These are phyloP conservation scores for Podosphaera fusca DNA, from an alignment of 2,329 filamentous ascomycete species.

Conservation along the genomic window DNA sequence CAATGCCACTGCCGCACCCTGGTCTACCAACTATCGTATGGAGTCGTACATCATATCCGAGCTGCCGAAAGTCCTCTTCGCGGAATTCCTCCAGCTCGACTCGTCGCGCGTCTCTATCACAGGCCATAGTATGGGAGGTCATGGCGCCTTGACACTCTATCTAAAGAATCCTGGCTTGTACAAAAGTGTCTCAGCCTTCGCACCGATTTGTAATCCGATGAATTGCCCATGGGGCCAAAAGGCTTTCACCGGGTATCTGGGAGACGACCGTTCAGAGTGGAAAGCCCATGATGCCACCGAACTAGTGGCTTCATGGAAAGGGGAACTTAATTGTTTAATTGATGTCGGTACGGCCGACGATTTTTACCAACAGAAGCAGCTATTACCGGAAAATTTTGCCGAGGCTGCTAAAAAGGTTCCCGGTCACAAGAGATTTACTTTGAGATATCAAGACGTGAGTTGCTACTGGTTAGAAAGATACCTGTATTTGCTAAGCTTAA, in stretches of 20 bases:
- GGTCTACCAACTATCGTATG: slow-evolving; percentile 68
- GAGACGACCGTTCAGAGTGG: slow-evolving; percentile 55
- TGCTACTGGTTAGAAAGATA: not conserved
- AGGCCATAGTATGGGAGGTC: slow-evolving; percentile 92
- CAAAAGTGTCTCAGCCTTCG: slow-evolving; percentile 71
- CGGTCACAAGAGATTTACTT: slow-evolving; percentile 41
- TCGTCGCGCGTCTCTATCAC: slow-evolving; percentile 51
- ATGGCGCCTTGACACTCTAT: slow-evolving; percentile 81
- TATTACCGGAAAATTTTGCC: slow-evolving; percentile 82
- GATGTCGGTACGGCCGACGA: slow-evolving; percentile 89
- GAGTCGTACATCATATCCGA: slow-evolving; percentile 79
- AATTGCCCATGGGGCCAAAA: slow-evolving; percentile 88
- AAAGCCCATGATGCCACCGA: slow-evolving; percentile 81
- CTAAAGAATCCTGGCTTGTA: slow-evolving; percentile 80
- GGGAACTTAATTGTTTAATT: slow-evolving; percentile 52
- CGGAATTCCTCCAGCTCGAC: slow-evolving; percentile 51
- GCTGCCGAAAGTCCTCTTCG: slow-evolving; percentile 57
- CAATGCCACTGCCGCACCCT: slow-evolving; percentile 58
- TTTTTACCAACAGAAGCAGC: slow-evolving; percentile 85
- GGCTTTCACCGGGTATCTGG: slow-evolving; percentile 80
- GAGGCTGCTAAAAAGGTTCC: slow-evolving; percentile 56
- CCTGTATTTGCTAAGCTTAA: slow-evolving; percentile 3
- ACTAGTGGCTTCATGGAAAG: slow-evolving; percentile 53
- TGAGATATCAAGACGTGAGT: slow-evolving; percentile 59
- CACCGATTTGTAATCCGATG: slow-evolving; percentile 69